Percentiles rank a stretch among this genome's conserved stretches.
Evolutionary conservation across 2,329 filamentous ascomycete species (phyloP).

Genomic region (Aspergillus brunneoviolaceus): DNA sequence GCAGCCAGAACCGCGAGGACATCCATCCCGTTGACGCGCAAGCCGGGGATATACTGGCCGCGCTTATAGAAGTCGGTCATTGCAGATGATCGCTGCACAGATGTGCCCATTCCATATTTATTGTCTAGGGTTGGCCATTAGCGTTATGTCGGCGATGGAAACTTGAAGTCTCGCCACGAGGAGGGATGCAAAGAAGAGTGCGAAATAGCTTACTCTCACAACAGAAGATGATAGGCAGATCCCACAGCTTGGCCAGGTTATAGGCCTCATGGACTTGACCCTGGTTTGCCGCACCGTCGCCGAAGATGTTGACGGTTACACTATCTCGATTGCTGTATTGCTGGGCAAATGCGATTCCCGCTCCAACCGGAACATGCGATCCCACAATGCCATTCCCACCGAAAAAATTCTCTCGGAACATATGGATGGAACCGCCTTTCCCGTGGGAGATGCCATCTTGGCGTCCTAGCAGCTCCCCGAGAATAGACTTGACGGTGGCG

Average conservation of each 20-base stretch:
- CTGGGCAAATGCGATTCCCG: slow-evolving; percentile 91
- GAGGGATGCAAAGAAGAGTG: neutral
- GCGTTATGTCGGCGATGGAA: neutral
- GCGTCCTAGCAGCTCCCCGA: slow-evolving; percentile 88
- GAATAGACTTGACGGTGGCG: slow-evolving; percentile 80
- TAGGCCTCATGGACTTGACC: slow-evolving; percentile 98
- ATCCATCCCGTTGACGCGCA: slow-evolving; percentile 99
- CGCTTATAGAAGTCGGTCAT: slow-evolving; percentile 99
- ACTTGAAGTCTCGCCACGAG: neutral
- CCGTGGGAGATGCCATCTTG: slow-evolving; percentile 93
- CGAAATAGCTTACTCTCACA: slow-evolving; percentile 82
- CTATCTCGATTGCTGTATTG: slow-evolving; percentile 78
- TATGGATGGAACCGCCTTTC: slow-evolving; percentile 98
- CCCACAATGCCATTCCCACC: slow-evolving; percentile 97
- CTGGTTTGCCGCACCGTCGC: slow-evolving; percentile 96
- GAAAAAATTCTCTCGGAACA: slow-evolving; percentile 95
- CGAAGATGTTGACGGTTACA: slow-evolving; percentile 82
- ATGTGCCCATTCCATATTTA: slow-evolving; percentile 99
- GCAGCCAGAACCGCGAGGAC: slow-evolving; percentile 93
- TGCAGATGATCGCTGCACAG: slow-evolving; percentile 84
- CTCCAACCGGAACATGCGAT: slow-evolving; percentile 92
- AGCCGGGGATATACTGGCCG: slow-evolving; percentile 95
- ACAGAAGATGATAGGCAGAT: slow-evolving; percentile 86
- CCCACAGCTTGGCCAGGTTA: slow-evolving; percentile 99
- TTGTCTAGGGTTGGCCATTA: slow-evolving; percentile 64